phyloP scores from a whole-genome alignment of 75 land plant genomes.

The Picea glauca region DNA sequence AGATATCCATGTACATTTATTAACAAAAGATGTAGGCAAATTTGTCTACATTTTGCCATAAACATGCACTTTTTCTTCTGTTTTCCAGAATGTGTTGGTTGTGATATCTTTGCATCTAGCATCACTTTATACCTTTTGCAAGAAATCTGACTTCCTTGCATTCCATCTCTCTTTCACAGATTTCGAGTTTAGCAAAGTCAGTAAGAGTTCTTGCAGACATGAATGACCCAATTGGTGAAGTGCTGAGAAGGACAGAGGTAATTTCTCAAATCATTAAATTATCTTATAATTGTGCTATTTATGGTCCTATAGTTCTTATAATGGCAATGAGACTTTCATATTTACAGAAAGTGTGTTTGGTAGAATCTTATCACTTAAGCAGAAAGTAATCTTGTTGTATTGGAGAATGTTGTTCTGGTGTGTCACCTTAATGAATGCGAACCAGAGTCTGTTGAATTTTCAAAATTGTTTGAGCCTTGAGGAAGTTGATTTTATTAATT shows the following conservation, averaged over 20 bases:
- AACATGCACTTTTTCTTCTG: not conserved
- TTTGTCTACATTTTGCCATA: not conserved
- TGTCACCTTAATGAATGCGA: not conserved
- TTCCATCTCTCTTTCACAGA: constrained; percentile 28
- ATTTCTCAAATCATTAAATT: not conserved
- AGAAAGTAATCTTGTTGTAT: not conserved
- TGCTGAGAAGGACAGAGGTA: constrained; percentile 72
- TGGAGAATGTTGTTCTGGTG: not conserved
- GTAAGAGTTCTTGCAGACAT: constrained; percentile 82
- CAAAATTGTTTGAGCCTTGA: too few relatives aligned
- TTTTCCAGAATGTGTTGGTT: not conserved
- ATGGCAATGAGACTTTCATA: not conserved
- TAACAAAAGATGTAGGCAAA: not conserved
- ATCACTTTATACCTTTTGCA: not conserved
- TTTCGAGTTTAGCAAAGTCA: constrained; percentile 75
- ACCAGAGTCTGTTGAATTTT: constrained; percentile 1
- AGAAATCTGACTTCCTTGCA: not conserved
- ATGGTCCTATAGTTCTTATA: not conserved
- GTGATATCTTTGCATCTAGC: not conserved
- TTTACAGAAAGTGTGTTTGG: not conserved
- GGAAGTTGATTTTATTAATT: too few relatives aligned
- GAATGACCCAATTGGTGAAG: constrained; percentile 90
- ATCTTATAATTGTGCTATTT: not conserved
- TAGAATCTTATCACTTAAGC: not conserved
- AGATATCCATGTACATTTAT: not conserved